Evolutionary conservation across 2,329 filamentous ascomycete species (phyloP).

Genomic region (Aureobasidium sp.): DNA sequence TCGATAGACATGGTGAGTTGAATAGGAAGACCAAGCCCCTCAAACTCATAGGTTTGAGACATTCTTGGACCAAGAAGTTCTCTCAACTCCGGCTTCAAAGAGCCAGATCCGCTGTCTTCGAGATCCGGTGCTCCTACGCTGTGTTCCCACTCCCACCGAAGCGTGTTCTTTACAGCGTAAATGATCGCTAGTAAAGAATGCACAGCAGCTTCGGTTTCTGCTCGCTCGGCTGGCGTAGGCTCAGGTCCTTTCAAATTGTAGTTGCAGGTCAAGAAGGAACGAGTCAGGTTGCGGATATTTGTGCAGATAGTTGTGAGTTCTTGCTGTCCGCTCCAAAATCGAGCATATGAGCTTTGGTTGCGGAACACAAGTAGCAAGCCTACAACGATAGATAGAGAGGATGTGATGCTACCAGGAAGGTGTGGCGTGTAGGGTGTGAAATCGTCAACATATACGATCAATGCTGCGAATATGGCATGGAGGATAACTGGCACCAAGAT

Average conservation of each 20-base stretch:
- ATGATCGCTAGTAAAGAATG: slow-evolving; percentile 54
- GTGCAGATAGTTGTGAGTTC: slow-evolving; percentile 52
- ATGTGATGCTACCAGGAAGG: slow-evolving; percentile 54
- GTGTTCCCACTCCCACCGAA: slow-evolving; percentile 52
- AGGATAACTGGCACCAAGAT: slow-evolving; percentile 51
- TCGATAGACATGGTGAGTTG: slow-evolving; percentile 56
- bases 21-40: slow-evolving; percentile 53
- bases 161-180: slow-evolving; percentile 57
- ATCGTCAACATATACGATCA: slow-evolving; percentile 52
- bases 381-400: slow-evolving; percentile 57
- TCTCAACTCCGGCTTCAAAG: slow-evolving; percentile 4
- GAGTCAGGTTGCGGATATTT: slow-evolving; percentile 52
- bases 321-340: slow-evolving; percentile 48
- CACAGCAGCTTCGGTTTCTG: slow-evolving; percentile 53
- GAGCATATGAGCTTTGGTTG: slow-evolving; percentile 57
- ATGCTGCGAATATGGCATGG: slow-evolving; percentile 51
- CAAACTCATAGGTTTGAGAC: slow-evolving; percentile 42
- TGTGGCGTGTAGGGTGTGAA: slow-evolving; percentile 35
- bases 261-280: slow-evolving; percentile 48
- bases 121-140: slow-evolving; percentile 29
- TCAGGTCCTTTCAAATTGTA: slow-evolving; percentile 23
- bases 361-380: slow-evolving; percentile 62
- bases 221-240: slow-evolving; percentile 38
- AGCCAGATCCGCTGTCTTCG: slow-evolving; percentile 7
- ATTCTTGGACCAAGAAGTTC: neutral